Evolutionary conservation across 805 yeast genomes (phyloP).

Genomic region (Nakazawaea ambrosiae): DNA sequence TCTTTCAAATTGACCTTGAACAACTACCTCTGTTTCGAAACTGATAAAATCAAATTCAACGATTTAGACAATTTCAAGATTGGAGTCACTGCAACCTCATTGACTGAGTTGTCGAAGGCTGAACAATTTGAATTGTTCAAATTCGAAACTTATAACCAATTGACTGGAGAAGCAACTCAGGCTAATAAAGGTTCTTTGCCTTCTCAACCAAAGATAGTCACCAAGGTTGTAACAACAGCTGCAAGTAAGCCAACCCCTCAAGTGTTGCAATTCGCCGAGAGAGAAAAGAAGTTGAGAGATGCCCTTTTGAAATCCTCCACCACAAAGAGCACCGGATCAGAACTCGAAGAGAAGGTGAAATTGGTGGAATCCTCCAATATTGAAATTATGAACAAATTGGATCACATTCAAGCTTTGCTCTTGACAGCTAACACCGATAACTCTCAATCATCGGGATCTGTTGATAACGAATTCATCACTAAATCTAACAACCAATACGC

Average conservation of each 20-base stretch:
- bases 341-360: slow-evolving; percentile 1
- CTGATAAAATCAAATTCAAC: slow-evolving; percentile 45
- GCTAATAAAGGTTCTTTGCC: slow-evolving; percentile 48
- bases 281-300: slow-evolving; percentile 16
- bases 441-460: slow-evolving; percentile 14
- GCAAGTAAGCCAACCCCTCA: slow-evolving; percentile 1
- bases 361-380: slow-evolving; percentile 3
- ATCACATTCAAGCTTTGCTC: slow-evolving; percentile 1
- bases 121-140: slow-evolving; percentile 64
- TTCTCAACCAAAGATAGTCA: slow-evolving; percentile 37
- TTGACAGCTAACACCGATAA: not conserved
- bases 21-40: slow-evolving; percentile 63
- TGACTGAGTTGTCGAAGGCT: slow-evolving; percentile 24
- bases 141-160: slow-evolving; percentile 45
- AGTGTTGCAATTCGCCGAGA: slow-evolving; percentile 13
- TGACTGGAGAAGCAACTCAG: slow-evolving; percentile 43
- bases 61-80: slow-evolving; percentile 30
- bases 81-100: slow-evolving; percentile 48
- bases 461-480: slow-evolving; percentile 29
- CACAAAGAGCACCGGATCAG: not conserved
- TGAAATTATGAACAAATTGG: slow-evolving; percentile 8
- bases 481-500: slow-evolving; percentile 22
- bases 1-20: slow-evolving; percentile 63
- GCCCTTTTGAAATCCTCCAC: not conserved
- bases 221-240: slow-evolving; percentile 24